Base-by-base conservation (phyloP, 2,329 filamentous ascomycete species). In the Stagonosporopsis chrysanthemi region DNA sequence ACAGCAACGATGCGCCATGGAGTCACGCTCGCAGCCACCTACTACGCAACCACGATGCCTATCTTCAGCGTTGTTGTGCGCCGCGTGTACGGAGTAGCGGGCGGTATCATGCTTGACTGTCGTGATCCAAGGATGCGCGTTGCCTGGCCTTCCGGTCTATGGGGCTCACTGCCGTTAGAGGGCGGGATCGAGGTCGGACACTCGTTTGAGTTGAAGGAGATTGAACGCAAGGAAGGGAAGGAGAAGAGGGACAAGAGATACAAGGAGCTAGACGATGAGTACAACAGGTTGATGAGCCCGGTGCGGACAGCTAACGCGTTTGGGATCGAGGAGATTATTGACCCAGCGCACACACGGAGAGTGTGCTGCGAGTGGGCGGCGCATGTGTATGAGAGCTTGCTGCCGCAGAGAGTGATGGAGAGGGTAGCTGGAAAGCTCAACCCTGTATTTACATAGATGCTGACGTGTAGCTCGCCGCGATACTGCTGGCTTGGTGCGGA, bases 121-220 rank as follows among this genome's bases (percentile, higher is more conserved):
- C 80, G 87, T 15, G 84, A 88, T 52, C 86, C 86, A 0, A 77
- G 83, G 28, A 83, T 84, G 78, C 81, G 85, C 42, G 81, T 88
- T 12, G 85, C 85, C 6, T 89, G 87, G 86, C 87, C 86, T 0
- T 84, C 81, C 33, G 85, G 86, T 0, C 80, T 86, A 62, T 88
- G 85, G 84, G 86, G 86, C 0, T 85, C 82, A 12, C 69, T 89
- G 5, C 86, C 87, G 0, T 75, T 88, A 0, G 85, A 87, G 51
- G 87, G 86, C 2, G 86, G 86, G 0, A 88, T 89, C 31, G 86
- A 89, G 63, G 86, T 87, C 8, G 85, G 82, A 0, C 86, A 89
- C 72, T 79, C 83, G 1, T 82, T 83, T 53, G 86, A 88, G 62
- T 69, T 88, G 57, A 83, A 81, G 56, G 80, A 85, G 61, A 75